Evolutionary conservation across 768 basidiomycete genomes (phyloP).

Genomic region (Dentipellis sp.): DNA sequence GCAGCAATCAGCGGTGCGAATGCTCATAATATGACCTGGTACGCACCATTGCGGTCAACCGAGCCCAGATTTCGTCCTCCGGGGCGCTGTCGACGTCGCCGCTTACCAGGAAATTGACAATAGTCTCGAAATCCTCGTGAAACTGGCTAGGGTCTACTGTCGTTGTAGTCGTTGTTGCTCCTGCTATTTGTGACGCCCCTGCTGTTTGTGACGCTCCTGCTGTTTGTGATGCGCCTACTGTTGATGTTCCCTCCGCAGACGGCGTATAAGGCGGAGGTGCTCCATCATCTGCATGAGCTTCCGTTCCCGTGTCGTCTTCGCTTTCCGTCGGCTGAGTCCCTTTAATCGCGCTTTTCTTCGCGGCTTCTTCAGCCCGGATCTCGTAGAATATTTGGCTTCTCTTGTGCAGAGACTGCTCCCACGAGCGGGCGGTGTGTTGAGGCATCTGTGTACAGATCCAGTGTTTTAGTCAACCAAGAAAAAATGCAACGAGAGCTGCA

Average conservation of each 20-base stretch:
- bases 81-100: neutral
- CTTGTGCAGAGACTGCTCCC: neutral
- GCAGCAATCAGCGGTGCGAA: neutral
- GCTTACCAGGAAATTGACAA: neutral
- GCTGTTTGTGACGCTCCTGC: neutral
- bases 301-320: neutral
- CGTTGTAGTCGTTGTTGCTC: neutral
- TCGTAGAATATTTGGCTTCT: neutral
- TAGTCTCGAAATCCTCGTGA: neutral
- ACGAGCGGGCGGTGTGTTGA: neutral
- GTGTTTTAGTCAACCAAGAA: neutral
- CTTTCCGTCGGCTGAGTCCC: neutral
- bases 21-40: neutral
- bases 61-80: neutral
- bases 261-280: neutral
- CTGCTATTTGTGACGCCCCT: neutral
- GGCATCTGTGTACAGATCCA: neutral
- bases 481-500: neutral
- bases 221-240: neutral
- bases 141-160: neutral
- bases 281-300: neutral
- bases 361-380: neutral
- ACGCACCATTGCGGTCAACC: neutral
- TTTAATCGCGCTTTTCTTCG: neutral
- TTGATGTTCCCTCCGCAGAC: neutral